Evolutionary conservation across 2,329 filamentous ascomycete genomes (phyloP).

Genomic region (Cladosporium sp.): DNA sequence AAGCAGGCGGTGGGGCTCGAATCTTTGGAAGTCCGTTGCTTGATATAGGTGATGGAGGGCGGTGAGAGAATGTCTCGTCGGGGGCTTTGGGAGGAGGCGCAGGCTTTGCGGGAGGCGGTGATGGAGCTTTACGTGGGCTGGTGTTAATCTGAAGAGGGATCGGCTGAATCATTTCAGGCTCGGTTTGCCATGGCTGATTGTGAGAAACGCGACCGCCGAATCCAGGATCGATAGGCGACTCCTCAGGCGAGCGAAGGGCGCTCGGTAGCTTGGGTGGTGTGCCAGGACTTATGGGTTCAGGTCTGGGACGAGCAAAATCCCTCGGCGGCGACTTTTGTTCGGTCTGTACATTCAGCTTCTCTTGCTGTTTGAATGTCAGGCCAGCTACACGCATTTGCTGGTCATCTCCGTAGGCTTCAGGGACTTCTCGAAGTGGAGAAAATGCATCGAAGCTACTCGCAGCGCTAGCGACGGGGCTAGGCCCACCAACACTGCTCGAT

Average conservation of each 20-base stretch:
- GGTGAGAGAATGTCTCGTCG: constrained; percentile 17
- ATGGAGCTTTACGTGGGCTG: not conserved
- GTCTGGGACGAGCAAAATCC: constrained; percentile 17
- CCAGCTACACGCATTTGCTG: constrained; percentile 23
- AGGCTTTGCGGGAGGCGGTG: constrained; percentile 8
- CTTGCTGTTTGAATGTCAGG: constrained; percentile 20
- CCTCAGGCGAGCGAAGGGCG: constrained; percentile 12
- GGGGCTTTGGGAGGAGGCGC: constrained; percentile 5
- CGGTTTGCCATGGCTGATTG: constrained; percentile 19
- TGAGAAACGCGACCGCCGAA: constrained; percentile 1
- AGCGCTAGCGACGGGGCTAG: constrained; percentile 29
- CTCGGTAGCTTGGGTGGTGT: constrained; percentile 8
- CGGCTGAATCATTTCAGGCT: not conserved
- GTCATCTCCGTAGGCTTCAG: constrained; percentile 20
- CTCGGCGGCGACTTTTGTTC: constrained; percentile 24
- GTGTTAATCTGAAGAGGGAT: not conserved
- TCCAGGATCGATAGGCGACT: constrained; percentile 31
- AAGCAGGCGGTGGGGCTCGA: constrained; percentile 12
- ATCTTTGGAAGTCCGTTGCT: constrained; percentile 13
- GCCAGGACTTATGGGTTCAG: not conserved
- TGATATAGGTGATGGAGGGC: constrained; percentile 12
- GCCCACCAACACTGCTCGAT: constrained; percentile 24
- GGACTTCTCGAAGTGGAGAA: constrained; percentile 18
- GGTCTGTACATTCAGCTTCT: constrained; percentile 24
- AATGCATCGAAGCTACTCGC: constrained; percentile 30